Evolutionary conservation across 2,329 filamentous ascomycete species (phyloP), one percentile per base, ranked within the genome.

Genomic region (Aspergillus carbonarius): DNA sequence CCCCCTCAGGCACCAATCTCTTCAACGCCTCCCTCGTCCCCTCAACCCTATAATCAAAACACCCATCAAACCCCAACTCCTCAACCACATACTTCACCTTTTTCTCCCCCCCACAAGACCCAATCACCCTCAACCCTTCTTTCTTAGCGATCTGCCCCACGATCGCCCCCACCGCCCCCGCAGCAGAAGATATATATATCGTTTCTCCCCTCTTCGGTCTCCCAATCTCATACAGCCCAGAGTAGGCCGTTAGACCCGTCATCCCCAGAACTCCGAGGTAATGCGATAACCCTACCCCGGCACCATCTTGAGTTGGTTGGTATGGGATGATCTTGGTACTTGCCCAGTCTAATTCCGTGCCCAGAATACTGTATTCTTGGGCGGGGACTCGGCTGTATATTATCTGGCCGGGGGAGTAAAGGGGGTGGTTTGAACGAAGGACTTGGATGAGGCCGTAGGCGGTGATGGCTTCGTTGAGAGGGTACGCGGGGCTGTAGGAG

Each of bases 1-100:
- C 83, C 4, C 91, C 91, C 75, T 0, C 90, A 90, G 0, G 89
- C 89, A 7, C 39, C 17, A 95, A 81, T 58, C 89, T 82, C 63
- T 80, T 76, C 57, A 96, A 81, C 0, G 90, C 91, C 10, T 88
- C 87, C 1, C 76, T 70, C 0, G 90, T 83, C 65, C 83, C 84
- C 78, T 95, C 90, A 65, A 85, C 92, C 83, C 93, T 93, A 82
- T 96, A 96, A 81, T 96, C 95, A 66, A 93, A 95, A 10, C 87
- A 91, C 13, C 74, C 83, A 68, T 92, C 88, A 70, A 92, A 92
- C 23, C 82, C 81, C 37, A 92, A 82, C 49, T 89, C 86, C 55
- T 88, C 85, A 54, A 74, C 78, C 72, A 92, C 89, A 73, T 87
- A 95, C 20, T 89, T 85, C 20, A 92, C 81, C 80, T 96, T 96